Conservation (phyloP, 164 flowering plant species). For the Umbellularia californica region DNA sequence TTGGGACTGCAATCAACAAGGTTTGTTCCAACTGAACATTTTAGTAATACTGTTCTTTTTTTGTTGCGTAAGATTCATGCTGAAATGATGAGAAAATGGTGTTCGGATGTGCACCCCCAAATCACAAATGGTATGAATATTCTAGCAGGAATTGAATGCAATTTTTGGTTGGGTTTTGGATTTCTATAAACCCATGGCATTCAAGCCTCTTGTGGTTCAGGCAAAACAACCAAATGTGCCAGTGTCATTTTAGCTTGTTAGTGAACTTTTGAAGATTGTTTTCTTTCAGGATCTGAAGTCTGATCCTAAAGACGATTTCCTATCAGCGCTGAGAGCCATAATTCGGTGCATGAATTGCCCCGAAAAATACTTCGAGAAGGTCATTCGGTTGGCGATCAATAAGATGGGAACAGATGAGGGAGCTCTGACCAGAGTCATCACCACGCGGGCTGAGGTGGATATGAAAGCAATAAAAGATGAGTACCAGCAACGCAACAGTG, state of each 20-base stretch:
- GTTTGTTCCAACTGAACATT: conserved; percentile 13
- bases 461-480: conserved; percentile 66
- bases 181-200: too few relatives aligned
- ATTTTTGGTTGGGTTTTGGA: too few relatives aligned
- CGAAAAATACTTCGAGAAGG: conserved; percentile 59
- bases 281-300: conserved; percentile 42
- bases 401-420: conserved; percentile 68
- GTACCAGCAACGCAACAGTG: conserved; percentile 54
- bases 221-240: too few relatives aligned
- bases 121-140: too few relatives aligned
- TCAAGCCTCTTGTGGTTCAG: too few relatives aligned
- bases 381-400: conserved; percentile 54
- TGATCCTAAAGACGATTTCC: conserved; percentile 47
- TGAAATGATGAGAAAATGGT: too few relatives aligned
- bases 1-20: conserved; percentile 65
- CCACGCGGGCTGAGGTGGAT: conserved; percentile 79
- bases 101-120: too few relatives aligned
- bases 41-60: too few relatives aligned
- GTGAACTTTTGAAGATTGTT: too few relatives aligned
- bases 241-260: too few relatives aligned
- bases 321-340: conserved; percentile 36
- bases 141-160: too few relatives aligned
- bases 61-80: too few relatives aligned
- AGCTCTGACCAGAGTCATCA: conserved; percentile 71
- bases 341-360: conserved; percentile 58